phyloP scores from a whole-genome alignment of 164 flowering plant genomes.

The Annona squamosa region DNA sequence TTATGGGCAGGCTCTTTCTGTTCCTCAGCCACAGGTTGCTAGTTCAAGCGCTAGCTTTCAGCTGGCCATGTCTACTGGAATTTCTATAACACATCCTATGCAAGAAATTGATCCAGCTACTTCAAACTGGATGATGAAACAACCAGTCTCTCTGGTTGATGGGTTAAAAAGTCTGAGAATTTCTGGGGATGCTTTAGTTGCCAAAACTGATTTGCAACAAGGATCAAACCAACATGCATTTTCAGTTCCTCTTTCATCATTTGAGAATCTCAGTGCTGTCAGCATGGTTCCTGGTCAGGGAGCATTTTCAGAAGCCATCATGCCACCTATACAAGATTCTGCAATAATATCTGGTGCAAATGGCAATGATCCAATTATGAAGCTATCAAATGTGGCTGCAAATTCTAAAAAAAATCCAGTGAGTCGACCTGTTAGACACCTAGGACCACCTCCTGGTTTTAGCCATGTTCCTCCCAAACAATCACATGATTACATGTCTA shows the following conservation, averaged over 20 bases:
- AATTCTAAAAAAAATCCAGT: conserved; percentile 55
- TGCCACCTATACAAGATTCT: conserved; percentile 43
- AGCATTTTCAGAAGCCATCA: conserved; percentile 27
- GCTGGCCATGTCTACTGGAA: conserved; percentile 25
- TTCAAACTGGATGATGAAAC: conserved; percentile 47
- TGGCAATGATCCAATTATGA: conserved; percentile 20
- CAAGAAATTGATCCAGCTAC: conserved; percentile 30
- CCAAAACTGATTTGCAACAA: conserved; percentile 29
- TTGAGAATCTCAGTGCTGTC: conserved; percentile 17
- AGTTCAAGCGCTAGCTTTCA: conserved; percentile 18
- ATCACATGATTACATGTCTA: conserved; percentile 26
- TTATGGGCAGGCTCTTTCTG: conserved; percentile 22
- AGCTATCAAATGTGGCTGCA: conserved; percentile 23
- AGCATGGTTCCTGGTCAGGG: conserved; percentile 20
- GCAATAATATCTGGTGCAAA: conserved; percentile 29
- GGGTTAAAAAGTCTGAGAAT: conserved; percentile 43
- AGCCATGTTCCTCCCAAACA: conserved; percentile 44
- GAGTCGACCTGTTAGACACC: conserved; percentile 71
- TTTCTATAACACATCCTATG: conserved; percentile 24
- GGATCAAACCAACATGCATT: conserved; percentile 25
- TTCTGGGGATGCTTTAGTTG: conserved; percentile 39
- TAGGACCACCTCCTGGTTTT: conserved; percentile 96
- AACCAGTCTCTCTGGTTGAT: conserved; percentile 31
- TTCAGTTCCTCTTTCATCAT: conserved; percentile 34
- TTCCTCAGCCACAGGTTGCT: conserved; percentile 19